These are phyloP conservation scores for Termitomyces sp. DNA, from an alignment of 768 basidiomycete genomes.

Conservation along the genomic window DNA sequence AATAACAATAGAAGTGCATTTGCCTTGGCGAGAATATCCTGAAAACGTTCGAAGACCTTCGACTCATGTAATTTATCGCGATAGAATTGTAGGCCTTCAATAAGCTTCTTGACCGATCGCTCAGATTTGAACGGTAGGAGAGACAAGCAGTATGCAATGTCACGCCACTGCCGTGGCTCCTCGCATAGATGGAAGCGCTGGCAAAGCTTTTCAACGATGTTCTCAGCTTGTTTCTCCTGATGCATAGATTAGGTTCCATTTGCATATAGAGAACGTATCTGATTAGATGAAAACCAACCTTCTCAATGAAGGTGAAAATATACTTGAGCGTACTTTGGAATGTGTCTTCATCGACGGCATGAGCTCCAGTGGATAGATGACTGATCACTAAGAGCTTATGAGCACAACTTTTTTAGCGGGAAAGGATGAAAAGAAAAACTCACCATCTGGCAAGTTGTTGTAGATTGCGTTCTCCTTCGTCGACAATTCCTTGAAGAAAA, in stretches of 20 bases:
- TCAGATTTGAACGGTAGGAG: slow-evolving; percentile 96
- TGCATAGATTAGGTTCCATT: not conserved
- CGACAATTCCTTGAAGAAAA: slow-evolving; percentile 95
- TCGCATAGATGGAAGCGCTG: slow-evolving; percentile 88
- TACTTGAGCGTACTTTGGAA: slow-evolving; percentile 94
- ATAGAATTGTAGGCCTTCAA: slow-evolving; percentile 88
- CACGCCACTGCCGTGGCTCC: slow-evolving; percentile 93
- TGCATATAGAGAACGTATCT: not conserved
- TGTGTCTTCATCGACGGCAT: slow-evolving; percentile 86
- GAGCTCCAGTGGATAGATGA: slow-evolving; percentile 85
- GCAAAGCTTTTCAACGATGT: slow-evolving; percentile 95
- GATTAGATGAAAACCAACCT: slow-evolving; percentile 41
- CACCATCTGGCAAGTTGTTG: slow-evolving; percentile 95
- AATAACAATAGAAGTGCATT: slow-evolving; percentile 8
- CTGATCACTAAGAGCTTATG: slow-evolving; percentile 66
- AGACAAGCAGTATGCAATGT: slow-evolving; percentile 94
- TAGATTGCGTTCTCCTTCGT: slow-evolving; percentile 99
- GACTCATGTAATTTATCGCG: slow-evolving; percentile 94
- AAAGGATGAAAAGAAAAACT: slow-evolving; percentile 12
- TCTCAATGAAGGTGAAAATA: slow-evolving; percentile 96
- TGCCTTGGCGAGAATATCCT: slow-evolving; percentile 89
- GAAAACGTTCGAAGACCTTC: slow-evolving; percentile 73
- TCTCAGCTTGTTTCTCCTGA: slow-evolving; percentile 98
- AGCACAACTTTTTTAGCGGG: not conserved
- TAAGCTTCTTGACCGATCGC: slow-evolving; percentile 91